These are phyloP conservation scores for Corylus americana DNA, from an alignment of 306 rosid genomes.

Conservation along the genomic window DNA sequence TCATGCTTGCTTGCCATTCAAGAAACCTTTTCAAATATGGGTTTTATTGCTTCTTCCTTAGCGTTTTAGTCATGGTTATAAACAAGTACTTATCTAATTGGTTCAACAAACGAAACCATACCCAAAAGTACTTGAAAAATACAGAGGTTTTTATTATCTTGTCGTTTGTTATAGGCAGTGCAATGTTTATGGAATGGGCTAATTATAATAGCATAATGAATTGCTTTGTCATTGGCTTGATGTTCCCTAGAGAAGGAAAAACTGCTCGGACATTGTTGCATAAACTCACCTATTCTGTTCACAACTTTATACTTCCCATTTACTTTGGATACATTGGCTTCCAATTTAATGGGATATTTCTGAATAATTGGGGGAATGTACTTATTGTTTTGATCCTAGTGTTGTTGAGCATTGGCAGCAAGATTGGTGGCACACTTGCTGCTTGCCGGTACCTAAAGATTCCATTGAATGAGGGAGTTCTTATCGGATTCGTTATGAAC, in stretches of 20 bases:
- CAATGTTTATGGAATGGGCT: constrained; percentile 65
- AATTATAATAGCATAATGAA: constrained; percentile 58
- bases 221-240: constrained; percentile 61
- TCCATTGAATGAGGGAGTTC: constrained; percentile 67
- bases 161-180: constrained; percentile 48
- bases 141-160: constrained; percentile 59
- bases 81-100: constrained; percentile 57
- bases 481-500: constrained; percentile 74
- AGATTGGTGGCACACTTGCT: constrained; percentile 74
- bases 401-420: constrained; percentile 62
- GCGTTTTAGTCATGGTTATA: constrained; percentile 9
- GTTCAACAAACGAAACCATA: constrained; percentile 56
- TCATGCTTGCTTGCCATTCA: constrained; percentile 29
- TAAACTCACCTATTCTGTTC: constrained; percentile 73
- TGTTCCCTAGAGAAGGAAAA: constrained; percentile 83
- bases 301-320: constrained; percentile 77
- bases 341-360: constrained; percentile 54
- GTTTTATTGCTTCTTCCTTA: constrained; percentile 13
- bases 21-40: background rate
- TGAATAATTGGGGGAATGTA: constrained; percentile 21
- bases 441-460: constrained; percentile 60
- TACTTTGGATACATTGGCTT: constrained; percentile 88
- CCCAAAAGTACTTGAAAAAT: constrained; percentile 72
- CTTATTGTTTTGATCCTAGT: constrained; percentile 42
- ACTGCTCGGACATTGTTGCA: constrained; percentile 74